Evolutionary conservation across 306 rosid genomes (phyloP).

Genomic region (Phaseolus lunatus): DNA sequence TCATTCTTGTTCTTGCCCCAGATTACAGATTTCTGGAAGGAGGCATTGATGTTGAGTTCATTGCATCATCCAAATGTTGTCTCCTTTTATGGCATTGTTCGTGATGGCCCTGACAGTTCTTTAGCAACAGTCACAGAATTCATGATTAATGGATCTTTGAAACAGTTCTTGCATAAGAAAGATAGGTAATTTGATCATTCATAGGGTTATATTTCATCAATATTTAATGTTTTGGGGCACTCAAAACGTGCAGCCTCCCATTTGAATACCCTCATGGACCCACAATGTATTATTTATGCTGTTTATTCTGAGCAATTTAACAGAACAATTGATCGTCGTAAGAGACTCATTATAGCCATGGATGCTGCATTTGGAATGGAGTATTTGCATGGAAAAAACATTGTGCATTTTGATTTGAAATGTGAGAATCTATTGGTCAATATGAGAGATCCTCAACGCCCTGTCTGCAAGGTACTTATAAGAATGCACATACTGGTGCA

Average conservation of each 20-base stretch:
- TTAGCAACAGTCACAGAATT: constrained; percentile 98
- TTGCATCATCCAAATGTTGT: constrained; percentile 99
- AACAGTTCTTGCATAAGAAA: constrained; percentile 97
- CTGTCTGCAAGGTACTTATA: constrained; percentile 89
- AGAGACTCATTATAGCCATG: constrained; percentile 97
- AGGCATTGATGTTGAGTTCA: constrained; percentile 93
- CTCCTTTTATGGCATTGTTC: constrained; percentile 96
- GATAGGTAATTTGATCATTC: constrained; percentile 71
- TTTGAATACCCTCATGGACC: constrained; percentile 25
- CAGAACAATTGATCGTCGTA: constrained; percentile 98
- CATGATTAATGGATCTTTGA: constrained; percentile 98
- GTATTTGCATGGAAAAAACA: constrained; percentile 92
- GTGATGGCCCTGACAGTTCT: constrained; percentile 98
- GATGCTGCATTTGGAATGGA: constrained; percentile 99
- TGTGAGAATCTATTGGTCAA: constrained; percentile 96
- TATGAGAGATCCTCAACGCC: constrained; percentile 99
- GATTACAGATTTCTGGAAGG: constrained; percentile 99
- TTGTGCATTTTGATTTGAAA: constrained; percentile 98
- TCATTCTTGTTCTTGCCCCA: constrained; percentile 46
- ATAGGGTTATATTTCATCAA: constrained; percentile 27
- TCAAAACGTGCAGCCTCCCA: not conserved
- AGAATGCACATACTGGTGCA: not conserved
- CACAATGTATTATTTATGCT: constrained; percentile 31
- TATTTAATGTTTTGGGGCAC: constrained; percentile 26
- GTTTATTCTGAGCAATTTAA: constrained; percentile 49